Evolutionary conservation across 2,329 filamentous ascomycete species (phyloP).

Genomic region (Trichoderma koningiopsis): DNA sequence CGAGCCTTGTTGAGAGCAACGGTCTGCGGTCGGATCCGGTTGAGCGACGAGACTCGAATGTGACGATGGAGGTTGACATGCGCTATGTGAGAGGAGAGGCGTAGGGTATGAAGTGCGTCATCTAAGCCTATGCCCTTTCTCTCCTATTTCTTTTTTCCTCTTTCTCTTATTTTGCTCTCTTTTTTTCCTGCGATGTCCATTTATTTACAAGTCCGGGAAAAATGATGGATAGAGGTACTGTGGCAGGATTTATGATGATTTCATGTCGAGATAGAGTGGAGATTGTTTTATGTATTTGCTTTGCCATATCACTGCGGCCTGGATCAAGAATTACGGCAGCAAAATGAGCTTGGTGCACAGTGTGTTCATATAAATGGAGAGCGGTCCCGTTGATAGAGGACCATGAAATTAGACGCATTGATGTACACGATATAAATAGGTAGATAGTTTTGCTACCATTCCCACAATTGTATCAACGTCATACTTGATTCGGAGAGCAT

Average conservation of each 20-base stretch:
- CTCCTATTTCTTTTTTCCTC: neutral
- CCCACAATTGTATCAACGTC: neutral
- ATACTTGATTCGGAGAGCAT: neutral
- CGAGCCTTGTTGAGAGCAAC: neutral
- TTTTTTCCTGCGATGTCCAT: neutral
- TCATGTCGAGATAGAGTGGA: neutral
- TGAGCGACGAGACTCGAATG: slow-evolving; percentile 16
- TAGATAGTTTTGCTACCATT: neutral
- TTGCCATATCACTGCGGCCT: neutral
- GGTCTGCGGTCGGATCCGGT: neutral
- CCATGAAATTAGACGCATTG: neutral
- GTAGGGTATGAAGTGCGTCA: neutral
- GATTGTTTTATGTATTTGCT: neutral
- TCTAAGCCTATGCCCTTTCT: neutral
- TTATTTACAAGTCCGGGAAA: neutral
- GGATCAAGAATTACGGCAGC: neutral
- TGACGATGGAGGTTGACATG: slow-evolving; percentile 20
- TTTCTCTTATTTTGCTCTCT: neutral
- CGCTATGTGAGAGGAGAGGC: neutral
- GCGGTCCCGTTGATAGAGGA: neutral
- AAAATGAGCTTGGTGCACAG: neutral
- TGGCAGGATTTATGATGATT: neutral
- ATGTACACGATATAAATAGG: neutral
- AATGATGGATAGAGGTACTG: neutral
- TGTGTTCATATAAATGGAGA: neutral